Evolutionary conservation across 768 basidiomycete genomes (phyloP), one percentile per base, ranked within the genome.

Genomic region (Pulveroboletus sp.): DNA sequence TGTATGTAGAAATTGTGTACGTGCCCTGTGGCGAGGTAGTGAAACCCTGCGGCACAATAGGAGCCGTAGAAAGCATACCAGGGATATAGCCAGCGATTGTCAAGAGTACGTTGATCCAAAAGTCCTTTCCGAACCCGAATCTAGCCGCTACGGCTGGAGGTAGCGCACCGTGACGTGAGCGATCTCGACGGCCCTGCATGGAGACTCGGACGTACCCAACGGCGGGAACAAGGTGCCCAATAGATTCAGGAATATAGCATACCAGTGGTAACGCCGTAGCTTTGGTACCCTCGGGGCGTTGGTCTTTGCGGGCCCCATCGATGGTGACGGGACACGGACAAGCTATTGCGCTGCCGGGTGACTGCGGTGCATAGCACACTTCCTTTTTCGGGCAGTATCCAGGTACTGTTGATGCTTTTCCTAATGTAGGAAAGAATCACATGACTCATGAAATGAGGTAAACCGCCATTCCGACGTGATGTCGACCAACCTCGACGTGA

Each of bases 1-100:
- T 90, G 89, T 51, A 93, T 89, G 73, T 93, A 93, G 65, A 93
- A 93, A 58, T 95, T 96, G 71, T 97, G 94, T 46, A 72, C 82
- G 65, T 97, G 93, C 19, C 91, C 90, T 85, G 64, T 11, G 30
- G 37, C 51, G 32, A 37, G 44, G 45, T 11, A 45, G 45, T 63
- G 26, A 57, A 44, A 17, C 19, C 16, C 13, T 26, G 32, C 4
- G 26, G 27, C 5, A 9, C 16, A n/a, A 50, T 29, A 47, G n/a
- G 6, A 13, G 43, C 14, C 20, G 31, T 22, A 17, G 2, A 45
- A 17, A 35, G 55, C 74, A 10, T 40, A 87, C 89, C 89, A 45
- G 89, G 90, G 58, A 93, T 87, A 66, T 95, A 96, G 11, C 93
- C 93, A 64, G 83, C 85, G 46, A 97, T 78, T n/a, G 90, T 93